Base-by-base conservation (phyloP, 148 eudicot species). In the Fagopyrum tataricum region DNA sequence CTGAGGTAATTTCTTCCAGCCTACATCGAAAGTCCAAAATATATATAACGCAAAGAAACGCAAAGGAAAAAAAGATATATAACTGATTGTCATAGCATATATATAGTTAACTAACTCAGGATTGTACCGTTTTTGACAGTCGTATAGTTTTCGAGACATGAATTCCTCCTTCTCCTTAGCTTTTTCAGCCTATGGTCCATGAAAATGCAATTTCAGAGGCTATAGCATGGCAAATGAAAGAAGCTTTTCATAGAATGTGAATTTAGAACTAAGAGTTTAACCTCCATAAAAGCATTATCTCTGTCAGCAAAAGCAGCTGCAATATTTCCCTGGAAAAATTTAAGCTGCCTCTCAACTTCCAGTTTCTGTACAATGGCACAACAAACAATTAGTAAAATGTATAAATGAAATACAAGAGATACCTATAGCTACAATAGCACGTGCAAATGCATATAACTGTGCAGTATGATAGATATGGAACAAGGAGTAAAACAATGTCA, bases 221-320 rank as follows among this genome's bases (percentile, higher is more conserved):
- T 51, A 76, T 20, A 59, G 61, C 15, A 66, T 74, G 46, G 59
- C 53, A 48, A 67, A 70, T 49, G 41, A 40, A 47, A 61, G 67
- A 53, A 67, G 67, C 1, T 26, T 64, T 14, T 64, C 18, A 15
- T 14, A 64, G 69, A 64, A 37, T 14, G 43, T 64, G 7, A 61
- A 10, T 8, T 26, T 24, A 67, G 37, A 0, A 55, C 13, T 44
- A 43, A 61, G 52, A 58, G 21, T 21, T 41, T 70, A 55, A 95
- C 99, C 99, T 95, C 97, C 89, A 95, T 70, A 73, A 91, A 71
- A 44, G 99, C 87, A 78, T 88, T 83, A 87, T 95, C 99, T 73
- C 99, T 86, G 74, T 95, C 99, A 80, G 99, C 79, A 80, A 91
- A 95, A 59, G 99, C 99, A 79, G 89, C 80, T 74, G 92, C 85